Evolutionary conservation across 768 basidiomycete species (phyloP), one percentile per base, ranked within the genome.

Genomic region (Boletus tomentosulus): DNA sequence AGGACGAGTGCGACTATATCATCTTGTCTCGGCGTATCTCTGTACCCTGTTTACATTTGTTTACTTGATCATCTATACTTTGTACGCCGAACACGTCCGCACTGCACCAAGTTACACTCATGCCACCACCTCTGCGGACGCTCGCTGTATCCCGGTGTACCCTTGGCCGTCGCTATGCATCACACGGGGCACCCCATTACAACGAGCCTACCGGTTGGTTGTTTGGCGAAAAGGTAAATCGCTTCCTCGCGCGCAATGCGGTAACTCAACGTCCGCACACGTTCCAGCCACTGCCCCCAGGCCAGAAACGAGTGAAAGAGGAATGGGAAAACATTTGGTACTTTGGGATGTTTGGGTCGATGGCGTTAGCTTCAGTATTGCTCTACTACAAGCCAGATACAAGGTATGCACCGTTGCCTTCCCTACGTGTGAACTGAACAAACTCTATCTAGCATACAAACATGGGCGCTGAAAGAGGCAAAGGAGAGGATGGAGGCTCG

Each of bases 311-410:
- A 64, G 82, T 86, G 66, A 87, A 86, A 68, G 91, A 95, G 68
- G 82, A 86, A 24, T 97, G 93, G 93, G 94, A 97, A 75, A 84
- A 79, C 59, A 77, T 90, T 38, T 97, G 92, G 88, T 90, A 91
- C 65, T 68, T 84, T 57, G 94, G 93, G 31, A 93, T 97, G 89
- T 93, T 89, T 65, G 94, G 94, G 33, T 76, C 83, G 12, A 87
- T 97, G 82, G 82, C 76, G 5, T 73, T 93, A 56, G 89, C 86
- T 30, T 71, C 80, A 10, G 81, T 94, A 31, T 74, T 90, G 67
- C 72, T 92, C 25, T 91, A 92, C 72, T 95, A 93, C 76, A 95
- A 95, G 73, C 93, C 93, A 3, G 91, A 96, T 66, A 93, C 90
- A 16, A 92, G 88, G 93, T 93, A 59, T 56, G 87, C 58, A 4